Conservation (phyloP, 2,329 filamentous ascomycete species). For the Neonectria hederae region DNA sequence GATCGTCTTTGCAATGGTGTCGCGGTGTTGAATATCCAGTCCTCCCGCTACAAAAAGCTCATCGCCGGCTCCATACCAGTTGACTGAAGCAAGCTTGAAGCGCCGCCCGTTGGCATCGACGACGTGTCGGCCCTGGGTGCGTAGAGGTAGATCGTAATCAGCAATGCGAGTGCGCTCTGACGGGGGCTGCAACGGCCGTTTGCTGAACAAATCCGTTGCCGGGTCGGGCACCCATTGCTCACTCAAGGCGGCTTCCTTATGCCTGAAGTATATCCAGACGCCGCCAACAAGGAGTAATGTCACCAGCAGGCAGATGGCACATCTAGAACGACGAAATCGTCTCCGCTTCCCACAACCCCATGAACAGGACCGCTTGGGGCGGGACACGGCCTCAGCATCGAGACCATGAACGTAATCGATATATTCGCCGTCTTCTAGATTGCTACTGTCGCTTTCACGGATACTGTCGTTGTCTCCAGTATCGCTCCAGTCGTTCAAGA, state of each 20-base stretch:
- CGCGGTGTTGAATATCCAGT: constrained; percentile 70
- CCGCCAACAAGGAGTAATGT: constrained; percentile 34
- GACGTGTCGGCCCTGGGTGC: constrained; percentile 67
- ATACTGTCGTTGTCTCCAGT: constrained; percentile 14
- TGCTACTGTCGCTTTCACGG: not conserved
- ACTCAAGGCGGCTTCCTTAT: constrained; percentile 54
- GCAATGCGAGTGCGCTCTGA: constrained; percentile 53
- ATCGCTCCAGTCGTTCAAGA: constrained; percentile 36
- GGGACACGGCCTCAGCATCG: constrained; percentile 15
- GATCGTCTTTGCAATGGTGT: constrained; percentile 68
- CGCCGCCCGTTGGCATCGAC: constrained; percentile 65
- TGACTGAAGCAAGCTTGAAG: constrained; percentile 71
- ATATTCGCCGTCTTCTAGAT: not conserved
- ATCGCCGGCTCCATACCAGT: constrained; percentile 78
- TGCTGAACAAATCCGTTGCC: constrained; percentile 56
- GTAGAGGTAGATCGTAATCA: constrained; percentile 65
- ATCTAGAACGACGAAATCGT: constrained; percentile 25
- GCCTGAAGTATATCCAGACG: constrained; percentile 56
- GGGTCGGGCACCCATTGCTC: constrained; percentile 61
- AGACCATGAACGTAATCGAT: constrained; percentile 2
- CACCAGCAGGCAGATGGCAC: constrained; percentile 51
- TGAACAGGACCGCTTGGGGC: constrained; percentile 5
- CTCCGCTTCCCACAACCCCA: constrained; percentile 1
- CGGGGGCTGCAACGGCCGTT: constrained; percentile 59
- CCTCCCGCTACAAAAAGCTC: constrained; percentile 72